phyloP scores from a whole-genome alignment of 1,139 yeast species.

The Taphrina communis region DNA sequence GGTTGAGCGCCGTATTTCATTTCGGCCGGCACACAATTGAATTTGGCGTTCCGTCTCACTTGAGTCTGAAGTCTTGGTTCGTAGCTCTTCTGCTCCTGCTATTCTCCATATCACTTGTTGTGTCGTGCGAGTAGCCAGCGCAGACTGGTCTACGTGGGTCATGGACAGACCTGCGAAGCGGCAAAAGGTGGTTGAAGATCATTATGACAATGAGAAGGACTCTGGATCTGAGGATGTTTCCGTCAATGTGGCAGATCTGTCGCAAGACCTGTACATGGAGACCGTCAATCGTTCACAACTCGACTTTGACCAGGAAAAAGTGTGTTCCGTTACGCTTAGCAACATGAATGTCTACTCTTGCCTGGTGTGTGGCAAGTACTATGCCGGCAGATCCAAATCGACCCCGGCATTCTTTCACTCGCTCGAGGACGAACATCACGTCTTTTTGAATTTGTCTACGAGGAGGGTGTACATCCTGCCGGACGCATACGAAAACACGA shows the following conservation, averaged over 20 bases:
- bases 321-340: constrained; percentile 69
- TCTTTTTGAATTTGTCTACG: constrained; percentile 63
- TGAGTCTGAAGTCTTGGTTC: too few relatives aligned
- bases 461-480: constrained; percentile 65
- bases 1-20: not conserved
- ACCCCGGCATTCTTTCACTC: constrained; percentile 76
- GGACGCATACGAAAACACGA: constrained; percentile 59
- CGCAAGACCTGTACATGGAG: constrained; percentile 56
- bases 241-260: not conserved
- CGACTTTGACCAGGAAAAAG: constrained; percentile 73
- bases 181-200: not conserved
- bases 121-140: not conserved
- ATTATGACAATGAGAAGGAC: not conserved
- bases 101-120: not conserved
- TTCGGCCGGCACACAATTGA: not conserved
- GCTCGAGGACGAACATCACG: constrained; percentile 66
- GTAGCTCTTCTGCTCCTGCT: too few relatives aligned
- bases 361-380: constrained; percentile 73
- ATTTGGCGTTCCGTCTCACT: not conserved
- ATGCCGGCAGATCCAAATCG: constrained; percentile 63
- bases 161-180: constrained; percentile 5
- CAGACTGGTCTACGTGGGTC: not conserved
- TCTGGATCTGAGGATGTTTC: not conserved
- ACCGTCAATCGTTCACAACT: constrained; percentile 62
- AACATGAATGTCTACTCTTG: constrained; percentile 72